These are phyloP conservation scores for Monosporascus sp. DNA, from an alignment of 2,329 filamentous ascomycete genomes.

Conservation along the genomic window DNA sequence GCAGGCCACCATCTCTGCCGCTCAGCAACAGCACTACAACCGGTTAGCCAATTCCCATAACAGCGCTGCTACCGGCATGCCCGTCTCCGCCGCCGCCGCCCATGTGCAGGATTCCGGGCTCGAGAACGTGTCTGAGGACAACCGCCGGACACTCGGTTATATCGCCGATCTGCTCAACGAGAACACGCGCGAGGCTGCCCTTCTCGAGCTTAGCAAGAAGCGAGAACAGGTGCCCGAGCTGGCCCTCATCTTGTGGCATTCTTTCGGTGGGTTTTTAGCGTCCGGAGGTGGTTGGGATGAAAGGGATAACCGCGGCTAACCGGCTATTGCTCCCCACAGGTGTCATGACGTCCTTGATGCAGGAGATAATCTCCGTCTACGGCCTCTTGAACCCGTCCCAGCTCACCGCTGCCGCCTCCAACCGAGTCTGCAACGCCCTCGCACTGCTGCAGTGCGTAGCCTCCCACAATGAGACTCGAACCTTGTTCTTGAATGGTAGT, in stretches of 20 bases:
- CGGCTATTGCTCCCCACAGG: slow-evolving; percentile 46
- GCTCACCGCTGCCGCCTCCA: slow-evolving; percentile 93
- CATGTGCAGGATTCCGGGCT: slow-evolving; percentile 53
- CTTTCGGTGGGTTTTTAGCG: slow-evolving; percentile 66
- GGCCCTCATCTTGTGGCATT: slow-evolving; percentile 95
- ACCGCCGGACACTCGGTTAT: slow-evolving; percentile 85
- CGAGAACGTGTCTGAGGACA: slow-evolving; percentile 80
- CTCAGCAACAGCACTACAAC: slow-evolving; percentile 62
- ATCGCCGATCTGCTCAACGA: slow-evolving; percentile 89
- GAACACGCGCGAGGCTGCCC: slow-evolving; percentile 78
- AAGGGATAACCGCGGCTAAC: slow-evolving; percentile 12
- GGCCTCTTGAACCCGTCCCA: slow-evolving; percentile 94
- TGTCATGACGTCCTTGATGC: slow-evolving; percentile 95
- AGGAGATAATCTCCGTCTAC: slow-evolving; percentile 99
- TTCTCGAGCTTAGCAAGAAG: slow-evolving; percentile 97
- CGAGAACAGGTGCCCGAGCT: slow-evolving; percentile 95
- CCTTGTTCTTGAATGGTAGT: slow-evolving; percentile 85
- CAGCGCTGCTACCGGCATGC: slow-evolving; percentile 32
- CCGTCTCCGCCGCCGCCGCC: slow-evolving; percentile 37
- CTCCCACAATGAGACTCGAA: slow-evolving; percentile 93
- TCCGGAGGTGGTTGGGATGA: background rate
- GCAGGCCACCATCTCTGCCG: slow-evolving; percentile 46
- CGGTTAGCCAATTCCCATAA: slow-evolving; percentile 66
- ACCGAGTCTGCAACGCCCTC: slow-evolving; percentile 94
- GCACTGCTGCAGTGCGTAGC: slow-evolving; percentile 95